Evolutionary conservation across 352 stramenopile species (phyloP), one percentile per base, ranked within the genome.

Genomic region (Phytopythium aichiense): DNA sequence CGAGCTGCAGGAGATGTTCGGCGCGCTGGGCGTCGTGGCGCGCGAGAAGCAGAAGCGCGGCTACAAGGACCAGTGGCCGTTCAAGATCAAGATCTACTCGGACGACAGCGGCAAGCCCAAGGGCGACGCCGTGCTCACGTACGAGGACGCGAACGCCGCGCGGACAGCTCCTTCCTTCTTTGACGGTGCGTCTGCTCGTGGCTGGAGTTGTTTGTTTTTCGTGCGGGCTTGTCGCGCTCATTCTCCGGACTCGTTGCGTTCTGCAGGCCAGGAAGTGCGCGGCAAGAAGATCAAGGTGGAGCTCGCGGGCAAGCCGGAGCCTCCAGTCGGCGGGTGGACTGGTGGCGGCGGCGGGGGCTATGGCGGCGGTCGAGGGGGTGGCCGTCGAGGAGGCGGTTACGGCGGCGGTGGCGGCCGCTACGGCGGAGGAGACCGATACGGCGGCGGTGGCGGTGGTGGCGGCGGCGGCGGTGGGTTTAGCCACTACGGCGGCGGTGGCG

Each of bases 51-150:
- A 94, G 63, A 93, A 93, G 69, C 81, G 87, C 48, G 87, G 85
- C 1, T 94, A 87, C 72, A 93, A 93, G 63, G 84, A 96, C 63
- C 84, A 96, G 62, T 96, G 87, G 85, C 87, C 87, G 37, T 96
- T 87, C 69, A 96, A 96, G 76, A 94, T 96, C 70, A 96, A 92
- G 66, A 79, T 96, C 33, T 96, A 96, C 68, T 83, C 82, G 62
- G 87, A 94, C 57, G 71, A 87, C 15, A 71, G 69, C 57, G 85
- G 85, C 12, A 58, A 81, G 43, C 68, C 74, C 48, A 96, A 96
- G 74, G 87, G 87, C 42, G 87, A 96, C 55, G 87, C 87, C 7
- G 84, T 94, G 43, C 71, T 96, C 33, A 94, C 83, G 50, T 96
- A 87, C 58, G 87, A 96, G 72, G 87, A 96, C 60, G 58, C 84